Evolutionary conservation across 345 rosid genomes (phyloP), one percentile per base, ranked within the genome.

Genomic region (Aegle marmelos): DNA sequence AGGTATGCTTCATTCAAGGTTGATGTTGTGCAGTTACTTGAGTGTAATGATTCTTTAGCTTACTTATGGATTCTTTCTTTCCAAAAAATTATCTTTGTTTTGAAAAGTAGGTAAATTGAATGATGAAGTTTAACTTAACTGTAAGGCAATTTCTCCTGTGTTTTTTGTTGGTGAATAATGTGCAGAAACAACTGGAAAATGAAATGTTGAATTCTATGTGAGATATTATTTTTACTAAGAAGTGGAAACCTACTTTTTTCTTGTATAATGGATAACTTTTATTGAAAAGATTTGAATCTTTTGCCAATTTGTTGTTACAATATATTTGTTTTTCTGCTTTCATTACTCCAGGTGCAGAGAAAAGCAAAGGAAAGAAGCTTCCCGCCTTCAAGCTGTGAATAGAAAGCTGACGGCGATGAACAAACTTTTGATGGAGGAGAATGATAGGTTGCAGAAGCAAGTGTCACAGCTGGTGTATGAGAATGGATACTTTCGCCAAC

Each of bases 341-440:
- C 48, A 33, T n/a, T 80, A 37, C 72, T 70, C 79, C 87, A 97
- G 99, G 84, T 97, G 98, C 69, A 88, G 99, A 78, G 99, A 97
- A 93, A 97, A 94, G 85, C 99, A 97, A 78, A 94, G 99, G 86
- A 97, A 97, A 84, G 99, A 97, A 87, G 91, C 98, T 30, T 93
- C 98, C 7, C 96, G 99, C 76, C 94, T 97, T 68, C 99, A 94
- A 87, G 96, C 97, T 21, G 98, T 97, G 90, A 97, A 97, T 72
- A 78, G 99, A 81, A 97, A 97, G 86, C 82, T 97, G 77, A 89
- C 94, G 2, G 99, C 99, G 0, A 97, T 97, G 99, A 94, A 97
- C 87, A 97, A 97, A 88, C 98, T 97, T 53, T 86, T 97, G 79
- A 97, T 97, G 99, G 99, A 97, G 87, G 99, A 97, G 84, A 97